Percentiles rank a stretch among this genome's conserved stretches.
Evolutionary conservation across 495 filamentous ascomycete genomes (phyloP).

Genomic region (Beverwykella pulmonaria): DNA sequence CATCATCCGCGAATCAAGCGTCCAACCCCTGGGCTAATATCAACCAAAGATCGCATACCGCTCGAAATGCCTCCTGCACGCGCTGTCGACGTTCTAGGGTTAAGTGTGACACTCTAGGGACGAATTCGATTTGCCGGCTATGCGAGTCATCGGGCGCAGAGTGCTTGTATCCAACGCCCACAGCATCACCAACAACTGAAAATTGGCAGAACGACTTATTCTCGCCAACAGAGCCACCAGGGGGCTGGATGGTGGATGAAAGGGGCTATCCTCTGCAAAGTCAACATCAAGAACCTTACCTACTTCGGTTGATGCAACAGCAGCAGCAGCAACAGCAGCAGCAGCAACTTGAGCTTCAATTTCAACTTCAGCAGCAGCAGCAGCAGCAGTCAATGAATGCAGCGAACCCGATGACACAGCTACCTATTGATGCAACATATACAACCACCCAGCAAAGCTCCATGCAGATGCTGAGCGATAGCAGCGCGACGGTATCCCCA

Average conservation of each 20-base stretch:
- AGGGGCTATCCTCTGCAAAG: background rate
- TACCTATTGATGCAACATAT: too few species aligned
- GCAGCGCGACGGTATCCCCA: background rate
- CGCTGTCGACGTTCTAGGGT: background rate
- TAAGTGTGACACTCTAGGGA: background rate
- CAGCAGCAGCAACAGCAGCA: conserved; percentile 3
- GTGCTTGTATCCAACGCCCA: background rate
- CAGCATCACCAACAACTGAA: background rate
- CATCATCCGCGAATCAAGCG: too few species aligned
- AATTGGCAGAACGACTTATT: background rate
- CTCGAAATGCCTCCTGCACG: background rate
- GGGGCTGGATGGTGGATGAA: background rate
- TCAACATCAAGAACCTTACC: too few species aligned
- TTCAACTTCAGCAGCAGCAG: background rate
- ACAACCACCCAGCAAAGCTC: background rate
- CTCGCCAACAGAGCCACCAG: background rate
- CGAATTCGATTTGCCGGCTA: background rate
- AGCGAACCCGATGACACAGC: too few species aligned
- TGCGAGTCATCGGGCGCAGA: background rate
- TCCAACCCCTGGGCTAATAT: background rate
- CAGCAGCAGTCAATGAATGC: conserved; percentile 1
- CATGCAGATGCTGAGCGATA: background rate
- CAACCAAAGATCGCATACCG: background rate
- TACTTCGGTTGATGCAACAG: too few species aligned
- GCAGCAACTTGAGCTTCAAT: background rate